A percentile compares a stretch with the other conserved stretches of the same genome.
phyloP scores from a whole-genome alignment of 2,329 filamentous ascomycete species.

The Exserohilum rostratum region DNA sequence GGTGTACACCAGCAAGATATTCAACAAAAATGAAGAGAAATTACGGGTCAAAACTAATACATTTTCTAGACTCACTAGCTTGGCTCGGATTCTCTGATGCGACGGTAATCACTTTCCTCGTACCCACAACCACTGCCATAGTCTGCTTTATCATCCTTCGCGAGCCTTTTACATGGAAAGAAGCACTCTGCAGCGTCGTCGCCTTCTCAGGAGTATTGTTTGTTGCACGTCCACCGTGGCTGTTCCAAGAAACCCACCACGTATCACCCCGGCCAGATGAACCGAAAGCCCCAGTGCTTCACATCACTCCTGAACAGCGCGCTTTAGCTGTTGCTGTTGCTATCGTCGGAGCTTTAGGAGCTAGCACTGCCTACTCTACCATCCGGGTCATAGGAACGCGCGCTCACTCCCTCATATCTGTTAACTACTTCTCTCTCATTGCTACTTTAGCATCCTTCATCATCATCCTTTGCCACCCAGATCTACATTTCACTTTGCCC shows the following conservation, averaged over 20 bases:
- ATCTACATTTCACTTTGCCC: constrained; percentile 62
- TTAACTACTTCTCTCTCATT: constrained; percentile 78
- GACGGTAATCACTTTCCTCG: constrained; percentile 83
- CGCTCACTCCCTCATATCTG: constrained; percentile 65
- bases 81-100: constrained; percentile 84
- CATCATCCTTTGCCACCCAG: constrained; percentile 62
- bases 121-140: constrained; percentile 76
- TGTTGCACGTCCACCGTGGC: constrained; percentile 72
- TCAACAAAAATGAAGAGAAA: neutral
- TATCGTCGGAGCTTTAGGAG: constrained; percentile 75
- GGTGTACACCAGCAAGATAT: neutral
- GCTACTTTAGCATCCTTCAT: constrained; percentile 68
- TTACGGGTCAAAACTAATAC: neutral
- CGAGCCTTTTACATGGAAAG: constrained; percentile 77
- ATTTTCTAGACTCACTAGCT: constrained; percentile 61
- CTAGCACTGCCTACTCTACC: constrained; percentile 71
- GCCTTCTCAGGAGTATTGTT: constrained; percentile 79
- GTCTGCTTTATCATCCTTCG: constrained; percentile 75
- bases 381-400: constrained; percentile 79
- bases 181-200: constrained; percentile 74
- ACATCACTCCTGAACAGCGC: constrained; percentile 65
- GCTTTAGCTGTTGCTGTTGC: constrained; percentile 71
- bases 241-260: constrained; percentile 50
- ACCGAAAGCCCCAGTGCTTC: constrained; percentile 6
- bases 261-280: constrained; percentile 40